These are phyloP conservation scores for Collybia nuda DNA, from an alignment of 768 basidiomycete species.

Conservation along the genomic window DNA sequence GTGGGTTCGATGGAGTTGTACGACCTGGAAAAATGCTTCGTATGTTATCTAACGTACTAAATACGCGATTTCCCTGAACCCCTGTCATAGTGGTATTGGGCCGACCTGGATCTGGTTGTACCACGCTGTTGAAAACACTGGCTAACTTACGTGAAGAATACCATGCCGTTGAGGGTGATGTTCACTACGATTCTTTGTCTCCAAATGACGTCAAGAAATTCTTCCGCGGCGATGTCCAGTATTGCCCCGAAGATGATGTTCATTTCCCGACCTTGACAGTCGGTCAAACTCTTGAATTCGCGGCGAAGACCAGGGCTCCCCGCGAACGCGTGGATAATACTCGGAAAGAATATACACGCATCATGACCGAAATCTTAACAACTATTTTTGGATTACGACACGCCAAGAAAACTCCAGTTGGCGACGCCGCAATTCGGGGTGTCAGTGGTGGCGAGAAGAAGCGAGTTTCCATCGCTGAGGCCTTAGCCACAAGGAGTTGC, in stretches of 20 bases:
- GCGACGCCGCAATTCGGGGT: slow-evolving; percentile 61
- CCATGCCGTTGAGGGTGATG: slow-evolving; percentile 66
- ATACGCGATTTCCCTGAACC: neutral
- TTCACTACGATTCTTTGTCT: slow-evolving; percentile 75
- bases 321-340: slow-evolving; percentile 43
- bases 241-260: slow-evolving; percentile 82
- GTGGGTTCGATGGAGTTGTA: slow-evolving; percentile 61
- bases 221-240: slow-evolving; percentile 78
- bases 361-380: slow-evolving; percentile 53
- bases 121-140: slow-evolving; percentile 79
- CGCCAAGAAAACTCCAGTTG: slow-evolving; percentile 62
- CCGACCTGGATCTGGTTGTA: slow-evolving; percentile 85
- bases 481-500: slow-evolving; percentile 53
- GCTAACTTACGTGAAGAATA: slow-evolving; percentile 75
- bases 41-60: slow-evolving; percentile 31
- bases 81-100: slow-evolving; percentile 70
- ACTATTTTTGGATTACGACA: slow-evolving; percentile 80
- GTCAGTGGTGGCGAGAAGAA: slow-evolving; percentile 57
- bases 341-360: slow-evolving; percentile 39
- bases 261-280: slow-evolving; percentile 86
- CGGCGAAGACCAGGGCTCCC: slow-evolving; percentile 67
- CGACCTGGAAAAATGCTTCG: slow-evolving; percentile 77
- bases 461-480: slow-evolving; percentile 66
- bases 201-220: slow-evolving; percentile 60
- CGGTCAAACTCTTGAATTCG: slow-evolving; percentile 69